A percentile compares a stretch with the other conserved stretches of the same genome.
Evolutionary conservation across 192 early-diverging fungal species (phyloP).

Genomic region (Gaertneriomyces semiglobifer): DNA sequence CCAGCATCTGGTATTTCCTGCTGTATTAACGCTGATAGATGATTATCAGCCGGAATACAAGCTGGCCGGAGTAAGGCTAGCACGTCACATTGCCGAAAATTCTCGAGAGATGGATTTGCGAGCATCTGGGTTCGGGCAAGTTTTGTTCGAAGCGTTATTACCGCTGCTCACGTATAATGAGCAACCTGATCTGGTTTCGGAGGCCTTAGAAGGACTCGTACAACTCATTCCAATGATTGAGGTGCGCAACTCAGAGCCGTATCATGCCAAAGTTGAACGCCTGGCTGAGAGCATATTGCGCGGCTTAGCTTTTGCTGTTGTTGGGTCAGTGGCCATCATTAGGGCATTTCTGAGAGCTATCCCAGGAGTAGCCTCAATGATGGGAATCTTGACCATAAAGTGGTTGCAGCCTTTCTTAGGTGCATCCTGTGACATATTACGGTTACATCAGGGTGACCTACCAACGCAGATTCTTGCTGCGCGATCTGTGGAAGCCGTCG

Average conservation of each 20-base stretch:
- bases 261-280: constrained; percentile 15
- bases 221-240: constrained; percentile 29
- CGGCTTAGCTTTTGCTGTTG: constrained; percentile 34
- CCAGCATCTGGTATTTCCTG: constrained; percentile 34
- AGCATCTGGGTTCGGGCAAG: constrained; percentile 30
- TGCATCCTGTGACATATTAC: constrained; percentile 26
- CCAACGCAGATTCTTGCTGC: constrained; percentile 27
- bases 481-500: constrained; percentile 11
- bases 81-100: constrained; percentile 19
- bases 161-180: constrained; percentile 30
- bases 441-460: constrained; percentile 29
- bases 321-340: constrained; percentile 30
- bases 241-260: constrained; percentile 12
- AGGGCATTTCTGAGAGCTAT: constrained; percentile 13
- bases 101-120: constrained; percentile 27
- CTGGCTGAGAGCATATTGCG: constrained; percentile 33
- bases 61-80: constrained; percentile 20
- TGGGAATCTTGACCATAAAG: background rate
- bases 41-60: constrained; percentile 40
- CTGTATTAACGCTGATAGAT: constrained; percentile 35
- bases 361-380: background rate
- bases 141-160: constrained; percentile 31
- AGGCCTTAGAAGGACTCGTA: constrained; percentile 23
- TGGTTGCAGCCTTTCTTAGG: constrained; percentile 22
- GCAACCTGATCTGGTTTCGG: constrained; percentile 20